Evolutionary conservation across 2,329 filamentous ascomycete species (phyloP).

Genomic region (Fusarium sp.): DNA sequence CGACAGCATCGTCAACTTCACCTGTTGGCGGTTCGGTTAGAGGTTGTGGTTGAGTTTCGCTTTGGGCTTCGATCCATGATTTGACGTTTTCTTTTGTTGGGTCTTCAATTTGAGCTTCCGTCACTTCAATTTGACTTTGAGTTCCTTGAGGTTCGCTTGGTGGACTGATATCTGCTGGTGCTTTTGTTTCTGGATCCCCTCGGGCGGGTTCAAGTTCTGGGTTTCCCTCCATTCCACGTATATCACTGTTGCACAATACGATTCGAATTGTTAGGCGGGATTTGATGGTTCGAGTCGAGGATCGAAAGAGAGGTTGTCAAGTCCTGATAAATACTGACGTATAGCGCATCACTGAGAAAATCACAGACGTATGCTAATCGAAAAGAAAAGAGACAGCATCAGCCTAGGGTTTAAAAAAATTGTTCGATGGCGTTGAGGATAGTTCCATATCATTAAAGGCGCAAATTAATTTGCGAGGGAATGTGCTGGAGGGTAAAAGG

Average conservation of each 20-base stretch:
- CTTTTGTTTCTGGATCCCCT: slow-evolving; percentile 15
- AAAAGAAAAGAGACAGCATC: background rate
- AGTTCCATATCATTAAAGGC: slow-evolving; percentile 24
- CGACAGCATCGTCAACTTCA: slow-evolving; percentile 26
- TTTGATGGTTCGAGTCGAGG: slow-evolving; percentile 9
- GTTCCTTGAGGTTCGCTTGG: slow-evolving; percentile 11
- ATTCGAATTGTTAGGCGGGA: background rate
- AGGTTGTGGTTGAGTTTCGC: slow-evolving; percentile 23
- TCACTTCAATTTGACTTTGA: slow-evolving; percentile 6
- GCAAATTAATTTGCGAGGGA: slow-evolving; percentile 8
- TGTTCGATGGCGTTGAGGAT: background rate
- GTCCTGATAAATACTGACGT: slow-evolving; percentile 4
- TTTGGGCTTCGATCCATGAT: slow-evolving; percentile 35
- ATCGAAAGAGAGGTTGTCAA: slow-evolving; percentile 9
- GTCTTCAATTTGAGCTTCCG: slow-evolving; percentile 9
- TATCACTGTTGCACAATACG: slow-evolving; percentile 17
- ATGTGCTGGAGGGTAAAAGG: slow-evolving; percentile 9
- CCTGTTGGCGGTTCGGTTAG: slow-evolving; percentile 16
- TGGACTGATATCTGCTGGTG: slow-evolving; percentile 6
- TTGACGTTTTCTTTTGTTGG: slow-evolving; percentile 24
- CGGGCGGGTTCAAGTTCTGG: slow-evolving; percentile 25
- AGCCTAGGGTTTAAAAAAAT: background rate
- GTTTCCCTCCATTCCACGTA: slow-evolving; percentile 44
- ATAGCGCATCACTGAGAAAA: slow-evolving; percentile 22
- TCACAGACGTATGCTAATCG: background rate